These are phyloP conservation scores for Peltaster fructicola DNA, from an alignment of 2,329 filamentous ascomycete species.

Conservation along the genomic window DNA sequence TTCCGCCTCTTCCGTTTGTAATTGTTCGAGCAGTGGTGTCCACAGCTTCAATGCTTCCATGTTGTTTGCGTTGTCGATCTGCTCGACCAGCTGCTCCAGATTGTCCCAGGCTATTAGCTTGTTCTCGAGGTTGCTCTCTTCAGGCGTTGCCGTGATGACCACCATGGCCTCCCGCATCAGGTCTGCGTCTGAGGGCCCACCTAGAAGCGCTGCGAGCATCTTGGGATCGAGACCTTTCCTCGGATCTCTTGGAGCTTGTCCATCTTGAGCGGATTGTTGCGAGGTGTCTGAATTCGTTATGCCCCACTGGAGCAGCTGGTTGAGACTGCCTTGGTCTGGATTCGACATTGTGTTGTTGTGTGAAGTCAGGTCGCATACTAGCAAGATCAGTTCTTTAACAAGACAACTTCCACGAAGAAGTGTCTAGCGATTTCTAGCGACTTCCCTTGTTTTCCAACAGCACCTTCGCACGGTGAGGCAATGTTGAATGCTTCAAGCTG, in stretches of 20 bases:
- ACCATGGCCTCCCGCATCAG: slow-evolving; percentile 77
- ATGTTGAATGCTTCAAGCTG: too few relatives aligned
- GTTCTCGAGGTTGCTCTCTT: slow-evolving; percentile 49
- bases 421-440: too few relatives aligned
- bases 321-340: slow-evolving; percentile 28
- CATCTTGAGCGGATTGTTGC: slow-evolving; percentile 16
- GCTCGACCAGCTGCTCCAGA: slow-evolving; percentile 81
- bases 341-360: too few relatives aligned
- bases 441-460: too few relatives aligned
- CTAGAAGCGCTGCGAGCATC: slow-evolving; percentile 55
- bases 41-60: slow-evolving; percentile 63
- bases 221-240: slow-evolving; percentile 43
- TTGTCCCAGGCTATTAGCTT: slow-evolving; percentile 83
- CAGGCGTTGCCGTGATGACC: slow-evolving; percentile 41
- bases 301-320: slow-evolving; percentile 66
- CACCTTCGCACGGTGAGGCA: too few relatives aligned
- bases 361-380: too few relatives aligned
- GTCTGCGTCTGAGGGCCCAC: slow-evolving; percentile 76
- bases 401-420: too few relatives aligned
- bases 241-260: slow-evolving; percentile 18
- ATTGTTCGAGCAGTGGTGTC: slow-evolving; percentile 56
- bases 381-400: too few relatives aligned
- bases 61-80: slow-evolving; percentile 94
- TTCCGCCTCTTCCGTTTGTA: slow-evolving; percentile 51
- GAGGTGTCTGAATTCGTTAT: slow-evolving; percentile 41